Conservation (phyloP, 169 alveolate genomes). For the Pseudocohnilembus persalinus region DNA sequence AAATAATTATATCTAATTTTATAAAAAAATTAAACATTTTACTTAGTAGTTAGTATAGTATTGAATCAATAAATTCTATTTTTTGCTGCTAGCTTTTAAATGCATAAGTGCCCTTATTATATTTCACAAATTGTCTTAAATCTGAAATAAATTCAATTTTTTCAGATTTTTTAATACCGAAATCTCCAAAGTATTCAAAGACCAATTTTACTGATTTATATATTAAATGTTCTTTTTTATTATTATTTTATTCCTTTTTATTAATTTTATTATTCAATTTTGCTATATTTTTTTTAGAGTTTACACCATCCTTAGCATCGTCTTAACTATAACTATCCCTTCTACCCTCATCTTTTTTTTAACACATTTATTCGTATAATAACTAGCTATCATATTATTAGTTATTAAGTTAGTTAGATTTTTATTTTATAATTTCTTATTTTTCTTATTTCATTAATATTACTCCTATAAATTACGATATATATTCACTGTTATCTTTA, state of each 20-base stretch:
- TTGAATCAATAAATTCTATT: not conserved
- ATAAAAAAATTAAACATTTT: too few relatives aligned
- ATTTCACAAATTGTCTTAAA: not conserved
- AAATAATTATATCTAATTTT: too few relatives aligned
- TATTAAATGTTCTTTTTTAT: not conserved
- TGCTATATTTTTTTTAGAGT: not conserved
- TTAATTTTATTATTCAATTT: too few relatives aligned
- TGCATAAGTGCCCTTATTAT: not conserved
- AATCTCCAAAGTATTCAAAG: not conserved
- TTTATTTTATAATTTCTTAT: too few relatives aligned
- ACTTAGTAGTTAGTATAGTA: not conserved
- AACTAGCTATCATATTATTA: too few relatives aligned
- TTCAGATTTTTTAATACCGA: not conserved
- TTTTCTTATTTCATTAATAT: too few relatives aligned
- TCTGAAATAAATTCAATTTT: not conserved
- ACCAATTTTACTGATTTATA: not conserved
- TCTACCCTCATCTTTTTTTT: too few relatives aligned
- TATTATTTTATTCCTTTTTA: not conserved
- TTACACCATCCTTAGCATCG: too few relatives aligned
- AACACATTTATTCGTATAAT: too few relatives aligned
- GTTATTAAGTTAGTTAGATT: too few relatives aligned
- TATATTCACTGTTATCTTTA: not conserved
- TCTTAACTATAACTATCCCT: too few relatives aligned
- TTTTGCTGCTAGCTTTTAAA: not conserved
- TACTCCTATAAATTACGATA: not conserved